phyloP scores from a whole-genome alignment of 1,139 yeast genomes.

The Citeromyces hawaiiensis region DNA sequence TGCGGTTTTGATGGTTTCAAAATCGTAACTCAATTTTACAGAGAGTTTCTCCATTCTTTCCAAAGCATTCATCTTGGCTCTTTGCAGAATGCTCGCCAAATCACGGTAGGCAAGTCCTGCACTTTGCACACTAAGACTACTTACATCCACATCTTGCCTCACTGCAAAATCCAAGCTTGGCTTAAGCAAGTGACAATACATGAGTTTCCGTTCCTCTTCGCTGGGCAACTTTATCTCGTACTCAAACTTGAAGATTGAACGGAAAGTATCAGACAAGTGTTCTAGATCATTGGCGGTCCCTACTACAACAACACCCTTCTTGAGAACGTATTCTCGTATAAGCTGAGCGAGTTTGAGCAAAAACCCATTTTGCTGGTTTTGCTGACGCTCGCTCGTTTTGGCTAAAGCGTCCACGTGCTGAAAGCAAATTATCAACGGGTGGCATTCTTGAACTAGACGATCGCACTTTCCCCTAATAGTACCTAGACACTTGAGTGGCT shows the following conservation, averaged over 20 bases:
- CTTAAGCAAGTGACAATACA: constrained; percentile 38
- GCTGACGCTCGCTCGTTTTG: constrained; percentile 48
- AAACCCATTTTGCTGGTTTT: constrained; percentile 36
- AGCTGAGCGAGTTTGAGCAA: constrained; percentile 46
- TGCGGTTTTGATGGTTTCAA: constrained; percentile 14
- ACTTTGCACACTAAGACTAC: constrained; percentile 64
- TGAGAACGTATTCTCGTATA: constrained; percentile 39
- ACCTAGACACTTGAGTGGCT: constrained; percentile 74
- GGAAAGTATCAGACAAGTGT: constrained; percentile 48
- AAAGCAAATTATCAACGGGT: constrained; percentile 35
- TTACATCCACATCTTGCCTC: constrained; percentile 42
- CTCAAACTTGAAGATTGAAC: constrained; percentile 68
- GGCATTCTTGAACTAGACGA: constrained; percentile 29
- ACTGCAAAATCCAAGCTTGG: constrained; percentile 13
- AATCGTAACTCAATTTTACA: constrained; percentile 5
- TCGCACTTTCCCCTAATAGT: constrained; percentile 66
- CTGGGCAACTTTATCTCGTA: constrained; percentile 65
- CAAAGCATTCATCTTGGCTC: constrained; percentile 46
- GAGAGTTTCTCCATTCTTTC: constrained; percentile 29
- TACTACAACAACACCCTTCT: constrained; percentile 35
- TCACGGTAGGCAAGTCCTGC: constrained; percentile 92
- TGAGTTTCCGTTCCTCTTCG: constrained; percentile 56
- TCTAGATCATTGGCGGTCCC: constrained; percentile 69
- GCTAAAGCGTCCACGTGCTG: constrained; percentile 69
- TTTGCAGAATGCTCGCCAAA: constrained; percentile 54